These are phyloP conservation scores for Hanseniaspora clermontiae DNA, from an alignment of 805 yeast species.

Conservation along the genomic window DNA sequence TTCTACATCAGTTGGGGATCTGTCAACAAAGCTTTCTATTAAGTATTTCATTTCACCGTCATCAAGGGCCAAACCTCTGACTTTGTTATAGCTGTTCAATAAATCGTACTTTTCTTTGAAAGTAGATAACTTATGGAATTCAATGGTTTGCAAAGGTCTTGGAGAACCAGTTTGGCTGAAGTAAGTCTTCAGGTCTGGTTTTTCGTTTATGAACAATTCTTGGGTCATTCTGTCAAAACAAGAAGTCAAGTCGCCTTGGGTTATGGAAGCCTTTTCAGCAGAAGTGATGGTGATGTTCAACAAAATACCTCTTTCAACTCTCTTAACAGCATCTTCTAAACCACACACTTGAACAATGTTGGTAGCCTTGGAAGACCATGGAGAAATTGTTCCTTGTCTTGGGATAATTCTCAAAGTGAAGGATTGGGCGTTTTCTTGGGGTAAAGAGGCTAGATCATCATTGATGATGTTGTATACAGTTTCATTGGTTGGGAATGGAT, in stretches of 20 bases:
- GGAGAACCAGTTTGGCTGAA: slow-evolving; percentile 69
- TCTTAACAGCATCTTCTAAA: slow-evolving; percentile 50
- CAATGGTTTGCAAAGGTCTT: slow-evolving; percentile 67
- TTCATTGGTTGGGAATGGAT: slow-evolving; percentile 25
- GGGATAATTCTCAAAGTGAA: slow-evolving; percentile 65
- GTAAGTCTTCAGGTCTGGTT: slow-evolving; percentile 58
- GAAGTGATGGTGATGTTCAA: slow-evolving; percentile 57
- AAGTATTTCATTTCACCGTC: slow-evolving; percentile 84
- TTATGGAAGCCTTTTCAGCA: slow-evolving; percentile 53
- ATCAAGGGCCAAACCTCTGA: slow-evolving; percentile 88
- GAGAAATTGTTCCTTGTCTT: slow-evolving; percentile 90
- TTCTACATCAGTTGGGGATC: slow-evolving; percentile 97
- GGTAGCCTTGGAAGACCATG: slow-evolving; percentile 98
- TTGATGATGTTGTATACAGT: slow-evolving; percentile 27
- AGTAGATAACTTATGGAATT: slow-evolving; percentile 15
- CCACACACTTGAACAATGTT: slow-evolving; percentile 87
- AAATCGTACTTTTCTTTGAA: slow-evolving; percentile 35
- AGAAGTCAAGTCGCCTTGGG: slow-evolving; percentile 48
- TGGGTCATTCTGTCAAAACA: slow-evolving; percentile 95
- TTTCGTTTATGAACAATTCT: slow-evolving; percentile 40
- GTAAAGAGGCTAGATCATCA: slow-evolving; percentile 22
- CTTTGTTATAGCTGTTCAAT: slow-evolving; percentile 62
- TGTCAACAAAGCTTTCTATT: slow-evolving; percentile 64
- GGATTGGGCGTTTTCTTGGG: background rate
- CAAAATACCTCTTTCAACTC: slow-evolving; percentile 86